Conservation (phyloP, 2,329 filamentous ascomycete species). For the Trichophyton equinum region DNA sequence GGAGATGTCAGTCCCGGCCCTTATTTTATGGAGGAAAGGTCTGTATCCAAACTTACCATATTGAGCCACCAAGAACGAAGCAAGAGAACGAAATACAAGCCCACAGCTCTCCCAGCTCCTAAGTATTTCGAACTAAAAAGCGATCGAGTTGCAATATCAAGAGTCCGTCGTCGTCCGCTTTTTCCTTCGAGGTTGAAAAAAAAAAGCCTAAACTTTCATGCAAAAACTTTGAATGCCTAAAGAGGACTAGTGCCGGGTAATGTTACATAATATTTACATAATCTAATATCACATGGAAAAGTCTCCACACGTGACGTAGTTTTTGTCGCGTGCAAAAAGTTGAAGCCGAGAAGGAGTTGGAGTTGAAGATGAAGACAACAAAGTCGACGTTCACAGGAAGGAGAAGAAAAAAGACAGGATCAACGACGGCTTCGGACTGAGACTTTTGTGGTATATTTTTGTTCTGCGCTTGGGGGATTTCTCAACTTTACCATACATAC, state of each 20-base stretch:
- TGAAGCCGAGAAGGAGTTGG: not conserved
- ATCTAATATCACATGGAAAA: constrained; percentile 1
- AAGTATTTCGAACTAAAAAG: not conserved
- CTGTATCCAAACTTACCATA: constrained; percentile 1
- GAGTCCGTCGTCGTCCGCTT: not conserved
- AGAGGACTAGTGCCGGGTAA: constrained; percentile 8
- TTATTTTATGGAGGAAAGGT: not conserved
- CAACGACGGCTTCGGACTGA: not conserved
- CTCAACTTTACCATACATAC: not conserved
- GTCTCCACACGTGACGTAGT: constrained; percentile 5
- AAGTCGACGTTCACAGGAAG: not conserved
- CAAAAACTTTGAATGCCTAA: constrained; percentile 10
- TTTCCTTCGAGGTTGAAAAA: not conserved
- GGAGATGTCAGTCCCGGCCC: not conserved
- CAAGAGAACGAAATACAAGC: not conserved
- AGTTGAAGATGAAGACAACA: not conserved
- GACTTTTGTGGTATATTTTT: not conserved
- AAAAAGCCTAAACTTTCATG: constrained; percentile 2
- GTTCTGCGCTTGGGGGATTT: constrained; percentile 7
- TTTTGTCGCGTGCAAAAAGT: not conserved
- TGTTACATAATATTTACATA: constrained; percentile 2
- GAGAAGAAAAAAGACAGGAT: not conserved
- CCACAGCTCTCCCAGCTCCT: not conserved
- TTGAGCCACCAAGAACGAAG: not conserved
- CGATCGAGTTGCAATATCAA: not conserved